Evolutionary conservation across 1,139 yeast genomes (phyloP), one percentile per base, ranked within the genome.

Genomic region (Sugiyamaella neomexicana): DNA sequence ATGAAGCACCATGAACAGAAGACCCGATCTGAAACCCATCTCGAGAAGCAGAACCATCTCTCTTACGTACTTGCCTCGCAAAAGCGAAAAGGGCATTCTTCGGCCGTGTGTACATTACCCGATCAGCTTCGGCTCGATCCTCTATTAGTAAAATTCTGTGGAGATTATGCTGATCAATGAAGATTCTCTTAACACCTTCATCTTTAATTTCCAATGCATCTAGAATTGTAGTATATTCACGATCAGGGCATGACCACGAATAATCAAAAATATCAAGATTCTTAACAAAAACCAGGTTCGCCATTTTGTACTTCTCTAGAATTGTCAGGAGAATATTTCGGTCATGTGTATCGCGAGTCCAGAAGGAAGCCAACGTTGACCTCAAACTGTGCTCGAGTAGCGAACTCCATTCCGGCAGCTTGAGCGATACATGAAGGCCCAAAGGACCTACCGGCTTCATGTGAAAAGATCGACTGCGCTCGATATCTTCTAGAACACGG

Each of bases 391-490:
- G 68, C 62, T 89, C 95, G 12, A 93, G 68, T 2, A 87, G 68
- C 16, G 78, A 78, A 6, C 79, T 72, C 91, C 91, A 91, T 41
- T 76, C 69, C n/a, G 75, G 72, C 60, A 72, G 80, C 16, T 82
- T 86, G 13, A 93, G 73, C 8, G 80, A 75, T 2, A 90, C 75
- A 56, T 74, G 74, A 7, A 76, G 63, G 0, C 97, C 98, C 1
- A 91, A 57, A 0, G 99, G 99, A 0, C 99, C 99, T n/a, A 87
- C 68, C 0, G 96, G 96, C 20, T 62, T 65, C 1, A 67, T 60
- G 17, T 73, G 75, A 77, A 87, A 72, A 52, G 65, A 34, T 46
- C 60, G 39, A 23, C 66, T 57, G 42, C 63, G 55, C 6, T 66
- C 61, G 10, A 88, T 80, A 1, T 72, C 80, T 1, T 63, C 60